Conservation (phyloP, 1,284 basidiomycete species). For the Inonotus obliquus region DNA sequence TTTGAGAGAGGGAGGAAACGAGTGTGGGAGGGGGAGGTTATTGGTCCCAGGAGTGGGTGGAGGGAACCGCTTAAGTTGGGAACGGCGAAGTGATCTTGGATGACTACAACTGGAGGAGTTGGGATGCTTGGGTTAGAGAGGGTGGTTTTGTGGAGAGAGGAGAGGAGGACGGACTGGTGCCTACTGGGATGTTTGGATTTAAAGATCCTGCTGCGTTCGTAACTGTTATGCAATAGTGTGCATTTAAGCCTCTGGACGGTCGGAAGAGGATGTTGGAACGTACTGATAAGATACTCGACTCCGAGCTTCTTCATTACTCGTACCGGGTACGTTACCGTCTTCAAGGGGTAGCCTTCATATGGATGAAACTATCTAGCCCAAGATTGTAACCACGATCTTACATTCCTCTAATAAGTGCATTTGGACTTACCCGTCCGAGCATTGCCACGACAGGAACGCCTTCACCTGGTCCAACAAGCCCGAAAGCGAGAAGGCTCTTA, state of each 20-base stretch:
- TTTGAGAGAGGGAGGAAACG: constrained; percentile 79
- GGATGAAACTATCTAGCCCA: constrained; percentile 60
- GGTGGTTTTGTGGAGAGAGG: neutral
- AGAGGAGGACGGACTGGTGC: constrained; percentile 55
- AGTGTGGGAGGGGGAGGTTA: constrained; percentile 45
- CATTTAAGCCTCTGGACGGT: neutral
- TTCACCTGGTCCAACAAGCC: constrained; percentile 53
- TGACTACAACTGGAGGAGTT: constrained; percentile 56
- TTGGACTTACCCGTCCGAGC: constrained; percentile 64
- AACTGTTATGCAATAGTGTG: constrained; percentile 48
- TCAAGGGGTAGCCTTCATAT: constrained; percentile 73
- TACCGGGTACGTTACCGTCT: constrained; percentile 71
- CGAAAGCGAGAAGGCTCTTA: constrained; percentile 73
- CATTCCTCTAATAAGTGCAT: neutral
- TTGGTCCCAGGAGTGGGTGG: constrained; percentile 75
- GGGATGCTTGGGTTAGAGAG: neutral
- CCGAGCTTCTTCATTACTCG: constrained; percentile 73
- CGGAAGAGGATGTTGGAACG: constrained; percentile 24
- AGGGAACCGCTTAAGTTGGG: constrained; percentile 67
- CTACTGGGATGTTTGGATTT: constrained; percentile 67
- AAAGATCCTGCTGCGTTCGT: constrained; percentile 83
- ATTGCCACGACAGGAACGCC: constrained; percentile 76
- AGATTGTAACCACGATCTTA: neutral
- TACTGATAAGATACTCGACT: constrained; percentile 69
- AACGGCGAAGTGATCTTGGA: constrained; percentile 79